Base-by-base conservation (phyloP, 2,329 filamentous ascomycete genomes). In the Sporothrix inflata region DNA sequence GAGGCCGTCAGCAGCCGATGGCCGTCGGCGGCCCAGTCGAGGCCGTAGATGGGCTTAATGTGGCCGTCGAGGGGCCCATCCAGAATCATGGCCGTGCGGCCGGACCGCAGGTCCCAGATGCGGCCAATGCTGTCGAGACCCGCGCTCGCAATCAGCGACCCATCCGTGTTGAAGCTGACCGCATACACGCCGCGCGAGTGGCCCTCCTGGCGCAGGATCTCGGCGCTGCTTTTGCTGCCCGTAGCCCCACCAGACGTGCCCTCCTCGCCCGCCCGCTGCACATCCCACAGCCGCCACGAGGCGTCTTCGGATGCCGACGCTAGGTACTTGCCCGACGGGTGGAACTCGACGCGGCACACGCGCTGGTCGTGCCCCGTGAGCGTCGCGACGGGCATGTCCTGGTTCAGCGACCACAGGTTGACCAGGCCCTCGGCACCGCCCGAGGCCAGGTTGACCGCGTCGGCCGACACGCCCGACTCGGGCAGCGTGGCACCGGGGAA, bases 201-300 rank as follows among this genome's bases (percentile, higher is more conserved):
- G 0, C 96, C 96, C 82, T 98, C 95, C 80, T 99, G 96, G 0
- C 97, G 85, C 1, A 97, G 85, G 1, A 98, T 83, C 47, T 73
- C 70, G 11, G 27, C 38, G 8, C 67, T 38, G 40, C 27, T 49
- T 14, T 4, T 16, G 12, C 3, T 2, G 42, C 40, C n/a, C 16
- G n/a, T 34, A 9, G 6, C 12, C 3, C 5, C 19, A 5, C 12
- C 14, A 11, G 19, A 27, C 21, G 42, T n/a, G 19, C 40, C 42
- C 57, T 63, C 40, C 67, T 98, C 94, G 2, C 91, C 91, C 0
- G 90, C 93, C 0, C 92, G 96, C 76, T 93, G 90, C 0, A 98
- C 89, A 79, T 98, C 95, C 95, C 96, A 99, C 45, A 99, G 85
- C 60, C 95, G 90, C 96, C 96, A 99, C 0, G 96, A 97, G 1